These are phyloP conservation scores for Paraleonurus japonicus DNA, from an alignment of 257 asterid species.

Conservation along the genomic window DNA sequence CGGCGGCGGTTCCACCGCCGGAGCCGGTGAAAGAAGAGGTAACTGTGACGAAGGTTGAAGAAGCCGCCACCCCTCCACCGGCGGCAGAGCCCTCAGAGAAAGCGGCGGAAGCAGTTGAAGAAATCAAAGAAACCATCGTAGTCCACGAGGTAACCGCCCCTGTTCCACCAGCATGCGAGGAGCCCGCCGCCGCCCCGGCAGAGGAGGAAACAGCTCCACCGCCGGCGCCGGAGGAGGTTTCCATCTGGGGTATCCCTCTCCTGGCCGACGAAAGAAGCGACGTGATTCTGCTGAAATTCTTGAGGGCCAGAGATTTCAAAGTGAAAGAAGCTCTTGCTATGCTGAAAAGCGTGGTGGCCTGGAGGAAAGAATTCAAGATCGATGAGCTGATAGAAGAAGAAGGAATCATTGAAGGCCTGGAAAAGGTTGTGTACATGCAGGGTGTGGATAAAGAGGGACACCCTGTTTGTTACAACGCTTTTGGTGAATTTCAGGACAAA, in stretches of 20 bases:
- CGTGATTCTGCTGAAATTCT: conserved; percentile 78
- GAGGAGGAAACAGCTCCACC: conserved; percentile 35
- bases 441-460: conserved; percentile 90
- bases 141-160: conserved; percentile 73
- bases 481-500: conserved; percentile 85
- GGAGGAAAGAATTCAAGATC: conserved; percentile 80
- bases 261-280: conserved; percentile 75
- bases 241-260: conserved; percentile 81
- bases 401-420: conserved; percentile 57
- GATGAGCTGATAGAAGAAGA: conserved; percentile 64
- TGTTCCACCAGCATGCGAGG: conserved; percentile 42
- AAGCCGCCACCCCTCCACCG: conserved; percentile 24
- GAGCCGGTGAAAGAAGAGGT: conserved; percentile 36
- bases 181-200: conserved; percentile 34
- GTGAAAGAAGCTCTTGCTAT: conserved; percentile 86
- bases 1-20: conserved; percentile 36
- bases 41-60: conserved; percentile 26
- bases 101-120: conserved; percentile 49
- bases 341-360: conserved; percentile 80
- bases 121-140: conserved; percentile 70
- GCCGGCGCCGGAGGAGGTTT: conserved; percentile 68
- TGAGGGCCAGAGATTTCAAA: conserved; percentile 86
- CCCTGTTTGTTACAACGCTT: conserved; percentile 80
- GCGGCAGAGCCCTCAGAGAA: conserved; percentile 35
- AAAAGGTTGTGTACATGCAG: conserved; percentile 73